Percentiles rank a stretch among this genome's conserved stretches.
These are phyloP conservation scores for Gracilaria gracilis DNA, from an alignment of 23 red algal genomes.

Conservation along the genomic window DNA sequence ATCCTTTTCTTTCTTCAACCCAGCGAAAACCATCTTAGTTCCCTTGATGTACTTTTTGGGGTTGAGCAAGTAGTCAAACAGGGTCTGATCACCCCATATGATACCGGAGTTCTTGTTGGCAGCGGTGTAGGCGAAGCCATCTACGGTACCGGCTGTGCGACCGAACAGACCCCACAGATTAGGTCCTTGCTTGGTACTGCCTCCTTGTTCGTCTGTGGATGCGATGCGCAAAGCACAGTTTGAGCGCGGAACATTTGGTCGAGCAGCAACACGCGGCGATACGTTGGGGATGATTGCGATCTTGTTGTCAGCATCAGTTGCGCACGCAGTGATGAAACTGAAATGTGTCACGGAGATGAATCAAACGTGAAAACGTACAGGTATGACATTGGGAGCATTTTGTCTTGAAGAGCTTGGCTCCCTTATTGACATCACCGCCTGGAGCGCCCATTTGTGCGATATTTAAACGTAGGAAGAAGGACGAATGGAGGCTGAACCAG, in stretches of 20 bases:
- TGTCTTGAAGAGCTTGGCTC: conserved; percentile 99
- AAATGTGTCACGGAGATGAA: not conserved
- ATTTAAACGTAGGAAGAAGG: too few relatives aligned
- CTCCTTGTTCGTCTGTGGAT: conserved; percentile 69
- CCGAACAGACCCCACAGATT: conserved; percentile 96
- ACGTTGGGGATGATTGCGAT: not conserved
- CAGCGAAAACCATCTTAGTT: conserved; percentile 99
- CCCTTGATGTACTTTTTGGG: conserved; percentile 99
- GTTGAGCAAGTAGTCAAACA: conserved; percentile 95
- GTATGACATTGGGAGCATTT: conserved; percentile 99
- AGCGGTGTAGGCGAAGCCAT: conserved; percentile 94
- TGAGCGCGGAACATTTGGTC: not conserved
- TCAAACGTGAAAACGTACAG: conserved; percentile 51
- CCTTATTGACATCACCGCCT: conserved; percentile 64
- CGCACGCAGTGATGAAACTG: not conserved
- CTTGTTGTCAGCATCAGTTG: not conserved
- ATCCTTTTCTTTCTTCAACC: conserved; percentile 95
- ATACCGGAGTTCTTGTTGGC: conserved; percentile 99
- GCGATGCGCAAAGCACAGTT: not conserved
- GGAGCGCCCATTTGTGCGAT: conserved; percentile 18
- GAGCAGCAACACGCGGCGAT: not conserved
- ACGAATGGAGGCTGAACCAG: not conserved
- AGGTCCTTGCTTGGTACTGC: conserved; percentile 95
- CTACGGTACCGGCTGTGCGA: conserved; percentile 85
- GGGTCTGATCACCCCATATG: conserved; percentile 91